These are phyloP conservation scores for Coemansia sp. DNA, from an alignment of 192 early-diverging fungal species.

Conservation along the genomic window DNA sequence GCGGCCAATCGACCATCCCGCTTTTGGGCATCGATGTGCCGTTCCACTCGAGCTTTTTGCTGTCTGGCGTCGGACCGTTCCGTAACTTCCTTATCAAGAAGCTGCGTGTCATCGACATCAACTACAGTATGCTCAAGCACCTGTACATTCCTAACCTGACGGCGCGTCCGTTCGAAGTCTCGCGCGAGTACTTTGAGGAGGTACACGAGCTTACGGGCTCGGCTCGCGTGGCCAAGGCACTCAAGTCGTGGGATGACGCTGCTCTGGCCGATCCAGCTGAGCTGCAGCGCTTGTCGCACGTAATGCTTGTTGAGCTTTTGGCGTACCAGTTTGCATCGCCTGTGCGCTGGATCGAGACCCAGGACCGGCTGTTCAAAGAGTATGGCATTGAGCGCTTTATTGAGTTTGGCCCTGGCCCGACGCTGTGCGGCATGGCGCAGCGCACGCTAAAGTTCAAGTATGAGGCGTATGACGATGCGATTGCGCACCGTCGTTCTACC, in stretches of 20 bases:
- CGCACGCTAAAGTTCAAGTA: conserved; percentile 97
- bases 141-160: conserved; percentile 95
- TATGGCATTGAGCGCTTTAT: conserved; percentile 78
- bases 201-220: conserved; percentile 75
- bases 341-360: conserved; percentile 97
- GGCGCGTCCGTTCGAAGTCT: conserved; percentile 79
- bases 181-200: conserved; percentile 69
- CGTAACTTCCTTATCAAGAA: conserved; percentile 78
- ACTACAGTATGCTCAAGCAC: conserved; percentile 67
- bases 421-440: conserved; percentile 89
- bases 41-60: conserved; percentile 89
- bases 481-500: conserved; percentile 85
- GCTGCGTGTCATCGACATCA: conserved; percentile 65
- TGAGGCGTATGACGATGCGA: conserved; percentile 91
- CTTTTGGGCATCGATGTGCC: conserved; percentile 91
- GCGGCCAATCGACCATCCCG: conserved; percentile 86
- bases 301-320: conserved; percentile 85
- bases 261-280: conserved; percentile 63
- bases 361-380: conserved; percentile 80
- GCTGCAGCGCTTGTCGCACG: conserved; percentile 78
- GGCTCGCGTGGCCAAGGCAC: conserved; percentile 65
- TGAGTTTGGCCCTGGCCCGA: conserved; percentile 86
- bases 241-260: conserved; percentile 66
- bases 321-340: conserved; percentile 93
- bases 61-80: conserved; percentile 83